Conservation (phyloP, 768 basidiomycete species). For the Xerocomellus amylosporus region DNA sequence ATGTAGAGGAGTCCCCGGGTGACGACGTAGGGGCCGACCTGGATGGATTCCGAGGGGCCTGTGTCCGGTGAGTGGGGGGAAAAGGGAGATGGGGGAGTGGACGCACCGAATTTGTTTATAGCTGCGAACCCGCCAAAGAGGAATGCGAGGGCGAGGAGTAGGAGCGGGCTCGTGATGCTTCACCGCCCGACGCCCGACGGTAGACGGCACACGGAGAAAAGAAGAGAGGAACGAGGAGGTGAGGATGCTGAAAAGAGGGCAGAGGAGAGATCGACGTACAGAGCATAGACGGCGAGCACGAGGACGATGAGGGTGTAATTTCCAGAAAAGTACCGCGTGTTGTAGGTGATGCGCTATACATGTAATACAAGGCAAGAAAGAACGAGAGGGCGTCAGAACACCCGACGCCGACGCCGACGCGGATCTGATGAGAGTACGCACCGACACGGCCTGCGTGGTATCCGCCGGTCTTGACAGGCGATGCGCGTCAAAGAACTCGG, state of each 20-base stretch:
- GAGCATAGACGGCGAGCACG: constrained; percentile 77
- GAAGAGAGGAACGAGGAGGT: too few species aligned
- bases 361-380: too few species aligned
- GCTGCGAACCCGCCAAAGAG: constrained; percentile 87
- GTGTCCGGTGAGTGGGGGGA: background rate
- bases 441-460: constrained; percentile 73
- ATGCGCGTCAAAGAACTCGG: constrained; percentile 82
- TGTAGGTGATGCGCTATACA: constrained; percentile 94
- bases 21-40: constrained; percentile 75
- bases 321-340: constrained; percentile 87
- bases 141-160: constrained; percentile 82
- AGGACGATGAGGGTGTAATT: constrained; percentile 85
- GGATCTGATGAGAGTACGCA: constrained; percentile 38
- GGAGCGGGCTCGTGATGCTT: constrained; percentile 72
- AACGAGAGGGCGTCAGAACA: too few species aligned
- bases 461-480: constrained; percentile 83
- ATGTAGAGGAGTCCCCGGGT: constrained; percentile 91
- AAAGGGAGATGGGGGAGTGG: too few species aligned
- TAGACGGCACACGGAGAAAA: too few species aligned
- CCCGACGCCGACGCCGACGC: too few species aligned
- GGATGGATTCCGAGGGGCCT: constrained; percentile 78
- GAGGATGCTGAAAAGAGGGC: too few species aligned
- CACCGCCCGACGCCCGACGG: too few species aligned
- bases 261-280: constrained; percentile 47
- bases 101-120: constrained; percentile 86